Percentiles rank a stretch among this genome's conserved stretches.
Evolutionary conservation across 2,329 filamentous ascomycete species (phyloP).

Genomic region (Colletotrichum incanum): DNA sequence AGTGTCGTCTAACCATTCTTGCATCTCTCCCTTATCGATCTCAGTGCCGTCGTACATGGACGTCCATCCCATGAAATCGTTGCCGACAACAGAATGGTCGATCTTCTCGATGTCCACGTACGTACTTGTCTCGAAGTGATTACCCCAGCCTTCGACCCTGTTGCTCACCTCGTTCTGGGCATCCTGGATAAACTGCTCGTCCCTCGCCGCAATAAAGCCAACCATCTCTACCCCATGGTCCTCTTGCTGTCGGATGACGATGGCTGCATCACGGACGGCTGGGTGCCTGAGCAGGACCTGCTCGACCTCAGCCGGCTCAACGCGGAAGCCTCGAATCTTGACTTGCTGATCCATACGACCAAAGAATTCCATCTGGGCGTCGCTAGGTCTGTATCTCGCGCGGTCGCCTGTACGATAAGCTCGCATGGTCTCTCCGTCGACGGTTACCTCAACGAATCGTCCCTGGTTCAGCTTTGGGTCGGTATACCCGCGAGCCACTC

Average conservation of each 20-base stretch:
- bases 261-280: constrained; percentile 43
- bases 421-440: constrained; percentile 15
- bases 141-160: constrained; percentile 44
- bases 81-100: constrained; percentile 40
- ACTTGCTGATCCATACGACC: constrained; percentile 50
- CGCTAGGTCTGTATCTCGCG: constrained; percentile 44
- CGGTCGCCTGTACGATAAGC: constrained; percentile 50
- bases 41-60: constrained; percentile 51
- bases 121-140: constrained; percentile 42
- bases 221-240: constrained; percentile 31
- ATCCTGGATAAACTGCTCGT: constrained; percentile 1
- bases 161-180: constrained; percentile 12
- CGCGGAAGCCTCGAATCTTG: constrained; percentile 50
- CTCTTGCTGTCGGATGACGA: constrained; percentile 35
- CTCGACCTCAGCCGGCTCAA: constrained; percentile 51
- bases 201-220: constrained; percentile 38
- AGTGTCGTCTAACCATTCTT: constrained; percentile 53
- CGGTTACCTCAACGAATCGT: constrained; percentile 42
- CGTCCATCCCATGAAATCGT: constrained; percentile 52
- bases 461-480: constrained; percentile 32
- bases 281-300: constrained; percentile 41
- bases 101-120: constrained; percentile 43
- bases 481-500: constrained; percentile 47
- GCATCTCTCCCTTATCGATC: constrained; percentile 50
- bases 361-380: constrained; percentile 48